Evolutionary conservation across 1,284 basidiomycete genomes (phyloP).

Genomic region (Trichosporon sp.): DNA sequence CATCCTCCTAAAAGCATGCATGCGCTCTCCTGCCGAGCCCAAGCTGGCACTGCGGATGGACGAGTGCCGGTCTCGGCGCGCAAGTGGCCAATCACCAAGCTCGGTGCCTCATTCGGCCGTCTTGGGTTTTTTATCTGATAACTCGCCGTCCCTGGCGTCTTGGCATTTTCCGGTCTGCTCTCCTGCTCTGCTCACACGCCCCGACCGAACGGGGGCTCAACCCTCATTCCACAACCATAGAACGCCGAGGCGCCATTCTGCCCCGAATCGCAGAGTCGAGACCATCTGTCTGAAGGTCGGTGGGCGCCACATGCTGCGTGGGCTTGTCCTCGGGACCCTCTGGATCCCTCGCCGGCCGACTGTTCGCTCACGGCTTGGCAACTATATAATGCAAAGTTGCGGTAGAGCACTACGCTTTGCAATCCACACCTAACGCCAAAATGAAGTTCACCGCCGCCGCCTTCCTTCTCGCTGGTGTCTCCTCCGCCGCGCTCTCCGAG

Average conservation of each 20-base stretch:
- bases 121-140: background rate
- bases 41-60: background rate
- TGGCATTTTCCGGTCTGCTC: background rate
- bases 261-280: background rate
- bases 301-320: background rate
- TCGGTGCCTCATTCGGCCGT: background rate
- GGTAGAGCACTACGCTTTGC: too few relatives aligned
- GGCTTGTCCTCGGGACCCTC: background rate
- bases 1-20: too few relatives aligned
- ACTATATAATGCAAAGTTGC: background rate
- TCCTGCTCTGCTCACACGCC: background rate
- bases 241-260: background rate
- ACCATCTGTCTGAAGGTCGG: background rate
- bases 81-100: background rate
- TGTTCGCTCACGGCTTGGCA: too few relatives aligned
- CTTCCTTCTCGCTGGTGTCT: conserved; percentile 31
- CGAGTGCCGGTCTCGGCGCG: background rate
- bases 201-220: background rate
- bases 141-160: background rate
- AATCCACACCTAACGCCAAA: background rate
- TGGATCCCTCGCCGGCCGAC: background rate
- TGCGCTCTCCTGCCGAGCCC: background rate
- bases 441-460: conserved; percentile 31
- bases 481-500: conserved; percentile 25
- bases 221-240: background rate